Percentiles rank a stretch among this genome's conserved stretches.
These are phyloP conservation scores for Tuber calosporum DNA, from an alignment of 495 filamentous ascomycete species.

Conservation along the genomic window DNA sequence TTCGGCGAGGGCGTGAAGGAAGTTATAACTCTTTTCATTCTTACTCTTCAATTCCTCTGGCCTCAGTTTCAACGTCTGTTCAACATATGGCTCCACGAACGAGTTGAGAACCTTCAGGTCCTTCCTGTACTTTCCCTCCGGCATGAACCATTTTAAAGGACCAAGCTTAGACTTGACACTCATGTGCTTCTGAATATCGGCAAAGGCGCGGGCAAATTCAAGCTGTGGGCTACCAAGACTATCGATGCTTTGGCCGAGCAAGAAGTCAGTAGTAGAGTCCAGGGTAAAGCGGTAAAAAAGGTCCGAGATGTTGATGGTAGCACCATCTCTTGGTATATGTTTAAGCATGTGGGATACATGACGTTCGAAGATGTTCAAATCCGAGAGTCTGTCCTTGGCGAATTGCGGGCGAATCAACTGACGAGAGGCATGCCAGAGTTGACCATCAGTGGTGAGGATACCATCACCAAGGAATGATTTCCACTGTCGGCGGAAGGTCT, in stretches of 20 bases:
- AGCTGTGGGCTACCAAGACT: constrained; percentile 55
- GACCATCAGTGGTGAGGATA: constrained; percentile 73
- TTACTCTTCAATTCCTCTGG: constrained; percentile 59
- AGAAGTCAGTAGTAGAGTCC: constrained; percentile 75
- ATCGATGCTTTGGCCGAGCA: constrained; percentile 69
- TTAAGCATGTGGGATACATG: constrained; percentile 61
- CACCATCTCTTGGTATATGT: constrained; percentile 54
- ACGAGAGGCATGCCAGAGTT: constrained; percentile 65
- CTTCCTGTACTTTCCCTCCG: constrained; percentile 53
- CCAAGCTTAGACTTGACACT: constrained; percentile 54
- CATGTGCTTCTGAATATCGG: constrained; percentile 63
- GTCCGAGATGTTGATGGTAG: constrained; percentile 58
- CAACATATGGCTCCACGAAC: constrained; percentile 69
- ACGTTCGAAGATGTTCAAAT: constrained; percentile 71
- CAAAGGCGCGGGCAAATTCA: constrained; percentile 66
- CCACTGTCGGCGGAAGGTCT: constrained; percentile 63
- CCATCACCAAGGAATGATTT: constrained; percentile 66
- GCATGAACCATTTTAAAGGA: constrained; percentile 45
- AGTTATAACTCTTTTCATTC: constrained; percentile 63
- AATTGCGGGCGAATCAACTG: constrained; percentile 74
- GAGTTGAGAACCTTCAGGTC: constrained; percentile 62
- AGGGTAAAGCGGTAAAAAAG: constrained; percentile 76
- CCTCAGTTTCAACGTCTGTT: constrained; percentile 55
- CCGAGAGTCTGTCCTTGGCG: constrained; percentile 67
- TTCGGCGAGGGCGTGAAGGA: constrained; percentile 68